Evolutionary conservation across 305 asterid species (phyloP), one percentile per base, ranked within the genome.

Genomic region (Fraxinus albicans): DNA sequence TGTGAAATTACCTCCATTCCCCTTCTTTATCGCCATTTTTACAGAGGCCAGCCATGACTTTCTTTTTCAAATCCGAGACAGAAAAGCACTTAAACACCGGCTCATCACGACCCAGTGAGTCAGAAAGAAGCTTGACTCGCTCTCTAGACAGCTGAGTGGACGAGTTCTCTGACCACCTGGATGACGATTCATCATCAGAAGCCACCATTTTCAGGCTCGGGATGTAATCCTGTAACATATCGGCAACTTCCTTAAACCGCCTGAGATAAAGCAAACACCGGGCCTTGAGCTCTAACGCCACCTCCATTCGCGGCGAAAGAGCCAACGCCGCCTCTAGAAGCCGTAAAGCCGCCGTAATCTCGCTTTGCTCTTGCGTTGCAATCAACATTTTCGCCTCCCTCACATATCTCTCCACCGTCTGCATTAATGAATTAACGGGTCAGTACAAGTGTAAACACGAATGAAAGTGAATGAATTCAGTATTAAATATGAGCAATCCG

Each of bases 31-130:
- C 90, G 77, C 85, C 86, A 83, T 86, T 88, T 70, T 85, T 92
- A 76, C 63, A 78, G 15, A 92, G 86, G 15, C 97, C 93, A 55
- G 94, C 88, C 94, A 90, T 82, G 73, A 93, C 90, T 73, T 90
- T 93, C 87, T 89, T 92, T 84, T 92, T 93, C 92, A 93, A 91
- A 82, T 92, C 96, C 5, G 85, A 84, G 17, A 89, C 86, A 23
- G 84, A 85, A 75, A 85, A 85, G 72, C 86, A 83, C 85, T 89
- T 92, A 78, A 91, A 92, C 73, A 84, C 82, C 50, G 92, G 84
- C 34, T 89, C 93, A 1, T 50, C 67, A 5, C 85, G 81, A 29
- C 75, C 82, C 84, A 86, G 75, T 6, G 88, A 82, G 42, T 84
- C 79, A 19, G 91, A 82, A 13, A 91, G 91, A 4, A 91, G 93